Evolutionary conservation across 495 filamentous ascomycete genomes (phyloP), one percentile per base, ranked within the genome.

Genomic region (Aspergillus campestris): DNA sequence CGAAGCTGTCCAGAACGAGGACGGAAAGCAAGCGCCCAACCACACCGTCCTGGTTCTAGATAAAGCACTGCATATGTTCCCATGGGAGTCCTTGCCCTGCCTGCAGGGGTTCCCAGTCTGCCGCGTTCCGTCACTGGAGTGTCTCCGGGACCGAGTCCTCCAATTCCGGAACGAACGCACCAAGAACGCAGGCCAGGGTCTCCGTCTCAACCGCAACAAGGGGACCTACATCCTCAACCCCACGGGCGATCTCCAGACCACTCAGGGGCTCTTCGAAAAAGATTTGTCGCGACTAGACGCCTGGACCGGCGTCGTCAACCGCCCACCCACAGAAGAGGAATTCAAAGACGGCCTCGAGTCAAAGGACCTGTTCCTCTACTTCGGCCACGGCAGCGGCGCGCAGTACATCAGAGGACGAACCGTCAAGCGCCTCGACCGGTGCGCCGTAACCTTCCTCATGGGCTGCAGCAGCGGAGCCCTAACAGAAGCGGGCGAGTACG

Each of bases 1-100:
- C 53, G 73, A 79, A 18, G 72, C 72, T 18, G 66, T 63, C 6
- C 66, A 64, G 10, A 56, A 66, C 8, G 61, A 77, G 29, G 52
- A 61, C 3, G 60, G 60, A n/a, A 66, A 67, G 3, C 84, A 84
- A 53, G 82, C 79, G 3, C 84, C 89, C 35, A 75, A 73, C 13
- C 92, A 97, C 57, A 95, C 87, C 0, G 84, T 98, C 39, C 72
- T 98, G 3, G 80, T 98, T n/a, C 75, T 98, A 9, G 92, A 98
- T 59, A 95, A 94, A 60, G 70, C 83, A 11, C 70, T 96, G 11
- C 92, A 97, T 47, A 65, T 80, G 12, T 92, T 98, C 58, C 91
- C 92, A 0, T 98, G 94, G 91, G 92, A 98, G 57, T 94, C 89
- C 1, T 66, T 98, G 12, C 88, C 91, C 0, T 95, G 87, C 53